Evolutionary conservation across 2,329 filamentous ascomycete species (phyloP).

Genomic region (Monilinia laxa): DNA sequence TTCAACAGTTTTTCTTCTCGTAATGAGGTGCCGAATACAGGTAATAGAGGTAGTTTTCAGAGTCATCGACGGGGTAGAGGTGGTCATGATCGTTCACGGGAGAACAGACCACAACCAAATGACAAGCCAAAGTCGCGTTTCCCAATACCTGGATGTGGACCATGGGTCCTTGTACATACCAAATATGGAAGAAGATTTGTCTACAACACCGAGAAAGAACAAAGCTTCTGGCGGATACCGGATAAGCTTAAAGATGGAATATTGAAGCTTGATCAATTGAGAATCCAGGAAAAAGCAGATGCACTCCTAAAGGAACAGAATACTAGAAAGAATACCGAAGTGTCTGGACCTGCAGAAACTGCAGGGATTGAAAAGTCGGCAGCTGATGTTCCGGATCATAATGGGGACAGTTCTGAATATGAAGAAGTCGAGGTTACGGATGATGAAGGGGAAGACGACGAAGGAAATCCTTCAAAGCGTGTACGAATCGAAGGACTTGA

Average conservation of each 20-base stretch:
- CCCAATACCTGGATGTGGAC: slow-evolving; percentile 74
- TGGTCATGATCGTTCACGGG: slow-evolving; percentile 51
- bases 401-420: slow-evolving; percentile 66
- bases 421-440: slow-evolving; percentile 51
- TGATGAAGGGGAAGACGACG: slow-evolving; percentile 51
- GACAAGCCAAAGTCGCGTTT: slow-evolving; percentile 82
- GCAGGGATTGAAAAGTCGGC: slow-evolving; percentile 27
- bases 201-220: slow-evolving; percentile 80
- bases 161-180: slow-evolving; percentile 92
- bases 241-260: slow-evolving; percentile 81
- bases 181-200: slow-evolving; percentile 87
- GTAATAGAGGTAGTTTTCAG: slow-evolving; percentile 44
- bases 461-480: slow-evolving; percentile 51
- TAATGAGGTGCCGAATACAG: slow-evolving; percentile 31
- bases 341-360: slow-evolving; percentile 34
- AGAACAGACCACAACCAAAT: slow-evolving; percentile 58
- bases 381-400: slow-evolving; percentile 37
- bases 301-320: slow-evolving; percentile 33
- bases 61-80: slow-evolving; percentile 51
- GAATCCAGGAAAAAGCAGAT: slow-evolving; percentile 58
- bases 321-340: slow-evolving; percentile 35
- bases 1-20: slow-evolving; percentile 35
- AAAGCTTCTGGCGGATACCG: slow-evolving; percentile 95
- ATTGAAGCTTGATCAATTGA: slow-evolving; percentile 68
- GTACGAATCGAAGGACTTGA: slow-evolving; percentile 49